These are phyloP conservation scores for Nepenthes mirabilis DNA, from an alignment of 148 eudicot species.

Conservation along the genomic window DNA sequence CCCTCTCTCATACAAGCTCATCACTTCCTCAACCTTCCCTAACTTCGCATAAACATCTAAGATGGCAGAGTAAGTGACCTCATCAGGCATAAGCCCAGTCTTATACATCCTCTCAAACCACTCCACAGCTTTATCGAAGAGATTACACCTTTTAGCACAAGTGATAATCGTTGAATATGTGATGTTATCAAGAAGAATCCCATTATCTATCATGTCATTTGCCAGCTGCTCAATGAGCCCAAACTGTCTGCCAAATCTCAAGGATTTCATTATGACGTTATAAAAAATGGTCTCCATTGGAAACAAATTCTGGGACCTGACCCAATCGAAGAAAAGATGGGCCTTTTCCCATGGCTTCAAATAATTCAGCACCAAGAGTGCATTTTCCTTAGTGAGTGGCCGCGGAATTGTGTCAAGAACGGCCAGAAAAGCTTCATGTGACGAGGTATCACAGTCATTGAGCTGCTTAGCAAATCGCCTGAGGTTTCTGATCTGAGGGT, in stretches of 20 bases:
- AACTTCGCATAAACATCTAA: slow-evolving; percentile 87
- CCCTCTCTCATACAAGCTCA: slow-evolving; percentile 86
- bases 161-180: slow-evolving; percentile 93
- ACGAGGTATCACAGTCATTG: slow-evolving; percentile 28
- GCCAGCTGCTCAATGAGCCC: slow-evolving; percentile 66
- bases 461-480: slow-evolving; percentile 55
- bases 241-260: slow-evolving; percentile 91
- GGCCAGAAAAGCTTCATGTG: slow-evolving; percentile 35
- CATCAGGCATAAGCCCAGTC: slow-evolving; percentile 93
- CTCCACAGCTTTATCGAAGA: slow-evolving; percentile 83
- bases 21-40: slow-evolving; percentile 83
- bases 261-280: slow-evolving; percentile 84
- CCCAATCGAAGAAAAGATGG: slow-evolving; percentile 71
- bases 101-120: slow-evolving; percentile 99
- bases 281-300: slow-evolving; percentile 84
- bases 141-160: slow-evolving; percentile 71
- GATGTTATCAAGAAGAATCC: slow-evolving; percentile 68
- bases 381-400: slow-evolving; percentile 46
- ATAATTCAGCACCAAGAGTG: slow-evolving; percentile 64
- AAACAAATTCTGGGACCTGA: slow-evolving; percentile 56
- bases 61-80: slow-evolving; percentile 89
- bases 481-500: slow-evolving; percentile 69
- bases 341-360: slow-evolving; percentile 72
- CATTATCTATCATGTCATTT: slow-evolving; percentile 63
- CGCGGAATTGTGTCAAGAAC: slow-evolving; percentile 48